Conservation (phyloP, 192 early-diverging fungal genomes). For the Podila epicladia region DNA sequence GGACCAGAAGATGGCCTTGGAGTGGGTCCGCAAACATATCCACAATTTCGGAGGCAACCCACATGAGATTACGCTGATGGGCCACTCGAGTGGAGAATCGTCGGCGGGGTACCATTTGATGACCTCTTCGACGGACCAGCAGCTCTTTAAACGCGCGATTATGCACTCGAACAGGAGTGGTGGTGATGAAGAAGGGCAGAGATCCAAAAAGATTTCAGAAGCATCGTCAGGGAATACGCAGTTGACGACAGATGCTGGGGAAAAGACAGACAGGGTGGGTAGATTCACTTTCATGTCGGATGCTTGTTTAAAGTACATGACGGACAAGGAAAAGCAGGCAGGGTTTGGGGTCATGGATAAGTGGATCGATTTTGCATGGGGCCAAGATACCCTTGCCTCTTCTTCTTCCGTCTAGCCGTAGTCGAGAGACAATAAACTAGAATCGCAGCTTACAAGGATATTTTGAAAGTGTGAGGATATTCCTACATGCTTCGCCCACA, state of each 20-base stretch:
- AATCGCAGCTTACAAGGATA: too few species aligned
- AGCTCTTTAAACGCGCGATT: conserved; percentile 33
- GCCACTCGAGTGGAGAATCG: conserved; percentile 35
- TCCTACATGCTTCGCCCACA: too few species aligned
- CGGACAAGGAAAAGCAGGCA: conserved; percentile 17
- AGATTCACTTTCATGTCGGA: conserved; percentile 46
- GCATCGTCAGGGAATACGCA: background rate
- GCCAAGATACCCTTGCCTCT: background rate
- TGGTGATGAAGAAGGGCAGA: background rate
- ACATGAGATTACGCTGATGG: conserved; percentile 44
- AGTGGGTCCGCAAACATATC: conserved; percentile 36
- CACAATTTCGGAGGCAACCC: conserved; percentile 44
- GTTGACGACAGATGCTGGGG: background rate
- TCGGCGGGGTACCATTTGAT: conserved; percentile 37
- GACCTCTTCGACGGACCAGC: background rate
- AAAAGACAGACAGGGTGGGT: background rate
- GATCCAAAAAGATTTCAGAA: background rate
- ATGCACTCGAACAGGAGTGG: conserved; percentile 25
- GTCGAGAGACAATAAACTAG: too few species aligned
- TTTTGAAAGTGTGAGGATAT: too few species aligned
- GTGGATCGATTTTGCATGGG: conserved; percentile 48
- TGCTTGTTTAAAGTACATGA: conserved; percentile 27
- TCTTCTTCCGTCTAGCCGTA: background rate
- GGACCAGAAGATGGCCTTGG: conserved; percentile 43
- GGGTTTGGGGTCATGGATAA: conserved; percentile 19